These are phyloP conservation scores for Knufia fluminis DNA, from an alignment of 2,329 filamentous ascomycete genomes.

Conservation along the genomic window DNA sequence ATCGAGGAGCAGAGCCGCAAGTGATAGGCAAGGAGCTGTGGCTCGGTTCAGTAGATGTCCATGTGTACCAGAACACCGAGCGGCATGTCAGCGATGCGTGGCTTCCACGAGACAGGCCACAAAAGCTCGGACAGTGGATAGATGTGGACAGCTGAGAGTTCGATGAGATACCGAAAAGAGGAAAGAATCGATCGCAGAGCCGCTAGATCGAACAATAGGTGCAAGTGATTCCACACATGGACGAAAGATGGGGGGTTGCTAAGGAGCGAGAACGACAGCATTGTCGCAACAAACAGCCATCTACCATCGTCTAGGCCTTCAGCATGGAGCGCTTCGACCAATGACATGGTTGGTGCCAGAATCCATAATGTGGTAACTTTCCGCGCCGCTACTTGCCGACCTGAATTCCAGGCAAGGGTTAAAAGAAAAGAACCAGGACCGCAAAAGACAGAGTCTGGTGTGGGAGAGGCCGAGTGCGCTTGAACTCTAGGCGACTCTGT, in stretches of 20 bases:
- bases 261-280: neutral
- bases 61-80: neutral
- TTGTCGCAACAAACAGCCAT: neutral
- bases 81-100: neutral
- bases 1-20: slow-evolving; percentile 5
- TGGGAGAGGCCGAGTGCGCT: neutral
- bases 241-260: neutral
- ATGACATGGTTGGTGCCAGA: neutral
- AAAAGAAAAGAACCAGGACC: neutral
- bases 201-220: slow-evolving; percentile 1
- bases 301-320: neutral
- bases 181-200: slow-evolving; percentile 3
- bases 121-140: slow-evolving; percentile 3
- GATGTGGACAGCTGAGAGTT: neutral
- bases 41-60: neutral
- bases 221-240: neutral
- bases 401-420: neutral
- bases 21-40: neutral
- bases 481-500: neutral
- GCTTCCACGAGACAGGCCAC: neutral
- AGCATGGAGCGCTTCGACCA: neutral
- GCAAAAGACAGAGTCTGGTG: slow-evolving; percentile 2
- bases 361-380: neutral
- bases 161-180: neutral
- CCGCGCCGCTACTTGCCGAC: neutral